Percentiles rank a stretch among this genome's conserved stretches.
Evolutionary conservation across 2,329 filamentous ascomycete genomes (phyloP).

Genomic region (Claviceps digitariae): DNA sequence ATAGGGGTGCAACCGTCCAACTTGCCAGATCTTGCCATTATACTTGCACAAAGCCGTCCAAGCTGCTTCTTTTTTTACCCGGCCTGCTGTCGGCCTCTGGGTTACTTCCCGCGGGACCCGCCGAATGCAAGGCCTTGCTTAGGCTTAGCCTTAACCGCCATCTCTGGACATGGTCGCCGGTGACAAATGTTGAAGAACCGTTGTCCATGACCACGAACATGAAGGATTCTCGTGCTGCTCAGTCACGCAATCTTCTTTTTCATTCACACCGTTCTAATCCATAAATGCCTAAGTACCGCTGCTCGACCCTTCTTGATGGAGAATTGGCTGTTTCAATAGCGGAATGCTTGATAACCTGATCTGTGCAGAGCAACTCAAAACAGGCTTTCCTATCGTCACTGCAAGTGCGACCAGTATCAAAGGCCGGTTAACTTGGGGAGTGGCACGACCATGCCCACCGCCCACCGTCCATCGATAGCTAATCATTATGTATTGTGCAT

Average conservation of each 20-base stretch:
- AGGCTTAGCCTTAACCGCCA: neutral
- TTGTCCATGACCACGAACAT: neutral
- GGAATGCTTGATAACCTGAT: neutral
- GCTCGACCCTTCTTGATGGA: neutral
- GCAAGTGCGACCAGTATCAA: neutral
- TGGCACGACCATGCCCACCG: too few relatives aligned
- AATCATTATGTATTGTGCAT: neutral
- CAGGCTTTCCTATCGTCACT: neutral
- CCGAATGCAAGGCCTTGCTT: constrained; percentile 4
- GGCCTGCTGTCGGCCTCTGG: constrained; percentile 6
- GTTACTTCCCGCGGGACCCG: constrained; percentile 13
- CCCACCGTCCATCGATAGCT: too few relatives aligned
- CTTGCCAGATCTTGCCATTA: constrained; percentile 10
- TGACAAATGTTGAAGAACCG: neutral
- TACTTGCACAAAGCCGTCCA: constrained; percentile 1
- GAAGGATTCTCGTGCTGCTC: neutral
- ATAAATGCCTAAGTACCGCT: neutral
- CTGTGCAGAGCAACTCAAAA: neutral
- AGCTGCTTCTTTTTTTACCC: constrained; percentile 3
- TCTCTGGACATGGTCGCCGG: neutral
- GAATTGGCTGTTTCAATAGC: neutral
- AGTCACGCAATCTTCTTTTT: neutral
- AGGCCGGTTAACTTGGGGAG: too few relatives aligned
- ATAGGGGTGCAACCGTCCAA: constrained; percentile 5
- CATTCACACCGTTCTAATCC: neutral